A percentile compares a stretch with the other conserved stretches of the same genome.
These are phyloP conservation scores for Oenanthe sinensis DNA, from an alignment of 129 eudicot genomes.

Conservation along the genomic window DNA sequence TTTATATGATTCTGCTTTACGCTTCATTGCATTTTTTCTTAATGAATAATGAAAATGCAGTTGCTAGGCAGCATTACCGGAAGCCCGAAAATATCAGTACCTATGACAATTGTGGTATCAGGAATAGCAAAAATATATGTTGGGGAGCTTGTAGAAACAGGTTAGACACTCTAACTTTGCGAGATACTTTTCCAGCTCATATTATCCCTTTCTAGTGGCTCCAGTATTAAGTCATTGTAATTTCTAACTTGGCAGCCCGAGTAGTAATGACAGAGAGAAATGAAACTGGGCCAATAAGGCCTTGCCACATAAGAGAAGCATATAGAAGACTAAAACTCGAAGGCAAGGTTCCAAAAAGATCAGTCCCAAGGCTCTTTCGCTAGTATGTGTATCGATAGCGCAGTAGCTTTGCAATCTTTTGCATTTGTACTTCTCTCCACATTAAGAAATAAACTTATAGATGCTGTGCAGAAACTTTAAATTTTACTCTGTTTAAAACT, in stretches of 20 bases:
- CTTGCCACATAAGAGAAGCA: conserved; percentile 93
- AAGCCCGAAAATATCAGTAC: conserved; percentile 75
- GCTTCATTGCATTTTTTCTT: not conserved
- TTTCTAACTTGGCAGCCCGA: conserved; percentile 44
- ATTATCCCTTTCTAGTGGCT: not conserved
- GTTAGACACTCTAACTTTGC: conserved; percentile 18
- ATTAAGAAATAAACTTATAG: not conserved
- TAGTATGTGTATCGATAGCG: conserved; percentile 8
- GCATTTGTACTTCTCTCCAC: not conserved
- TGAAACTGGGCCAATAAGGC: conserved; percentile 83
- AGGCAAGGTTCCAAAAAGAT: conserved; percentile 82
- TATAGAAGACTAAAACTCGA: conserved; percentile 79
- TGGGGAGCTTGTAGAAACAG: conserved; percentile 91
- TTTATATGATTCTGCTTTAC: not conserved
- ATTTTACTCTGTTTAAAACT: not conserved
- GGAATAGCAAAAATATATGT: conserved; percentile 95
- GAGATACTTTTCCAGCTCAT: not conserved
- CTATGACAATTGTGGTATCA: conserved; percentile 91
- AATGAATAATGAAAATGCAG: conserved; percentile 31
- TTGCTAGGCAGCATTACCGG: conserved; percentile 77
- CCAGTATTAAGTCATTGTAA: not conserved
- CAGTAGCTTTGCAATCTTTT: not conserved
- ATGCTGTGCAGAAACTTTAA: not conserved
- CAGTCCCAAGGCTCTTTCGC: conserved; percentile 80
- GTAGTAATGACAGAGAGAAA: conserved; percentile 78